Evolutionary conservation across 441 rosid genomes (phyloP).

Genomic region (Euphorbia celastroides): DNA sequence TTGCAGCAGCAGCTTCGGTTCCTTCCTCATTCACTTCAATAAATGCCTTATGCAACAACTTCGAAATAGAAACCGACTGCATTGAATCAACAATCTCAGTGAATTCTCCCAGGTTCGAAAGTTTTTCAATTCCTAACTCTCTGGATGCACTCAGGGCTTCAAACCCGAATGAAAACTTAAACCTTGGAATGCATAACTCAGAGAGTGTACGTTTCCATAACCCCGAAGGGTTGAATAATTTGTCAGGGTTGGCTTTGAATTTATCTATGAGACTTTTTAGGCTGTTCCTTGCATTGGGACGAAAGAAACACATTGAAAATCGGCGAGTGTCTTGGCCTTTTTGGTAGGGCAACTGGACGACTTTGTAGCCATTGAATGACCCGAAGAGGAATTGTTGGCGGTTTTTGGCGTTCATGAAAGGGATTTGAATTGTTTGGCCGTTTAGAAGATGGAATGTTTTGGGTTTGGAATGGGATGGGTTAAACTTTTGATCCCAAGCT

Average conservation of each 20-base stretch:
- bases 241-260: slow-evolving; percentile 4
- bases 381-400: neutral
- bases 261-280: neutral
- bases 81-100: slow-evolving; percentile 8
- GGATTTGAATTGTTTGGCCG: slow-evolving; percentile 14
- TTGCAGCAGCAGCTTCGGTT: slow-evolving; percentile 18
- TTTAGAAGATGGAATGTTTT: slow-evolving; percentile 16
- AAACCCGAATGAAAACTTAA: slow-evolving; percentile 18
- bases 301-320: slow-evolving; percentile 10
- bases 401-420: slow-evolving; percentile 9
- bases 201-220: neutral
- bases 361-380: slow-evolving; percentile 7
- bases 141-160: neutral
- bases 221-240: neutral
- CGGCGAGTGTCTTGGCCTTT: neutral
- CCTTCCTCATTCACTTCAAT: slow-evolving; percentile 17
- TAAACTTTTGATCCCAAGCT: slow-evolving; percentile 7
- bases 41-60: neutral
- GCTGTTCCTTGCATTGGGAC: slow-evolving; percentile 3
- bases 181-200: slow-evolving; percentile 10
- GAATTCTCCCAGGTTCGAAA: neutral
- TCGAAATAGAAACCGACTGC: neutral
- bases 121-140: slow-evolving; percentile 1
- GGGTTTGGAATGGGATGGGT: neutral
- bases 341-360: slow-evolving; percentile 3